A percentile compares a stretch with the other conserved stretches of the same genome.
Conservation (phyloP, 2,329 filamentous ascomycete genomes). For the Cryphonectria nitschkei region DNA sequence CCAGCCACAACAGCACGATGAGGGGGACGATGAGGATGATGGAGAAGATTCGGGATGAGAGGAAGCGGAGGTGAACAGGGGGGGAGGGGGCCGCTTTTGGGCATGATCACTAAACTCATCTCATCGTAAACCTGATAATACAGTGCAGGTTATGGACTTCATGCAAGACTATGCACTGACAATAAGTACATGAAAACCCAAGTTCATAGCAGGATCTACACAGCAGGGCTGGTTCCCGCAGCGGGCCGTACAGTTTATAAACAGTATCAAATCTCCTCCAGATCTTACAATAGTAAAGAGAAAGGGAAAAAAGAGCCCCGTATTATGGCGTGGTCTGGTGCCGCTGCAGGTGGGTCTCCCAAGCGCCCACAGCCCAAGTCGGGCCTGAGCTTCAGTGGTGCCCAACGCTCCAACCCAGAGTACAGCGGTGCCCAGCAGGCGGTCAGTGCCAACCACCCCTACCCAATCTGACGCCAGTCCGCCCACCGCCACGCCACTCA, state of each 20-base stretch:
- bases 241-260: conserved; percentile 13
- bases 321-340: conserved; percentile 3
- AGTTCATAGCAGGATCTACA: neutral
- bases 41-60: neutral
- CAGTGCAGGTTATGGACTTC: conserved; percentile 2
- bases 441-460: conserved; percentile 8
- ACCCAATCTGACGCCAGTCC: too few species aligned
- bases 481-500: neutral
- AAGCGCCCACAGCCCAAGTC: neutral
- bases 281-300: neutral
- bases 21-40: neutral
- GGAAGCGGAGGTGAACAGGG: neutral
- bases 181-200: neutral
- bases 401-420: neutral
- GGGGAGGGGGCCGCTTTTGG: neutral
- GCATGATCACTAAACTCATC: neutral
- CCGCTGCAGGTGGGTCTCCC: neutral
- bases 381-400: conserved; percentile 9
- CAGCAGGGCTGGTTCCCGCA: neutral
- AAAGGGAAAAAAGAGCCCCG: neutral
- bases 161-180: conserved; percentile 12
- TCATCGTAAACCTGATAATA: neutral
- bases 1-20: neutral
- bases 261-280: conserved; percentile 8
- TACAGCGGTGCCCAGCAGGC: neutral